These are phyloP conservation scores for Uncinocarpus reesii DNA, from an alignment of 2,329 filamentous ascomycete species.

Conservation along the genomic window DNA sequence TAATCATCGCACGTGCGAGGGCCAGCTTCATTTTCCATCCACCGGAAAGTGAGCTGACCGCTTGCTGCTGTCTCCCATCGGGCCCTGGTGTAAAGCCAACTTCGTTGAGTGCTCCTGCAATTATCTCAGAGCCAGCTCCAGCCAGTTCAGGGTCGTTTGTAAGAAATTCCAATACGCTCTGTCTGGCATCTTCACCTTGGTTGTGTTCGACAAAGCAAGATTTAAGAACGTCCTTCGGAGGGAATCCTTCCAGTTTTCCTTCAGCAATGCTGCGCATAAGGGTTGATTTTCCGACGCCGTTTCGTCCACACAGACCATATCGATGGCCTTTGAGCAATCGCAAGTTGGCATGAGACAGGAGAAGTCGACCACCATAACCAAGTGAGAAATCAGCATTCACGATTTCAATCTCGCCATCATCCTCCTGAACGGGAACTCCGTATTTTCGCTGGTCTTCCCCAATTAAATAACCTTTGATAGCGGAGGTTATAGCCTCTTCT, in stretches of 20 bases:
- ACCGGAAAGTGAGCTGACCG: slow-evolving; percentile 87
- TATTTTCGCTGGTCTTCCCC: slow-evolving; percentile 81
- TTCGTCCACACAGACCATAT: slow-evolving; percentile 92
- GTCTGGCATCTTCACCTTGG: slow-evolving; percentile 92
- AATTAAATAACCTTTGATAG: slow-evolving; percentile 66
- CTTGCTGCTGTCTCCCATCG: slow-evolving; percentile 76
- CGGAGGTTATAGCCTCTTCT: slow-evolving; percentile 56
- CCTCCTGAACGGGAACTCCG: slow-evolving; percentile 72
- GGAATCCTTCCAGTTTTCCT: slow-evolving; percentile 95
- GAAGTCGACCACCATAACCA: slow-evolving; percentile 92
- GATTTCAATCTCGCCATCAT: slow-evolving; percentile 88
- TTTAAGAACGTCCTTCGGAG: slow-evolving; percentile 77
- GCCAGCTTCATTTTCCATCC: slow-evolving; percentile 99
- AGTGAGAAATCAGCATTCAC: slow-evolving; percentile 97
- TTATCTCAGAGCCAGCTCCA: slow-evolving; percentile 66
- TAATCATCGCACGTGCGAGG: slow-evolving; percentile 88
- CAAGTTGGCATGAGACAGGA: slow-evolving; percentile 91
- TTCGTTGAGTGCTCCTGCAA: slow-evolving; percentile 72
- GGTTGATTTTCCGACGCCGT: slow-evolving; percentile 97
- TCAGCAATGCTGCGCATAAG: slow-evolving; percentile 93
- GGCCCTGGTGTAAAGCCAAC: slow-evolving; percentile 90
- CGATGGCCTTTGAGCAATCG: slow-evolving; percentile 91
- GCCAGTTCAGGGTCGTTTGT: slow-evolving; percentile 79
- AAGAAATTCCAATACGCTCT: slow-evolving; percentile 90
- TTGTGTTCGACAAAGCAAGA: slow-evolving; percentile 99